phyloP scores from a whole-genome alignment of 352 stramenopile species.

The Globisporangium iwayamae region DNA sequence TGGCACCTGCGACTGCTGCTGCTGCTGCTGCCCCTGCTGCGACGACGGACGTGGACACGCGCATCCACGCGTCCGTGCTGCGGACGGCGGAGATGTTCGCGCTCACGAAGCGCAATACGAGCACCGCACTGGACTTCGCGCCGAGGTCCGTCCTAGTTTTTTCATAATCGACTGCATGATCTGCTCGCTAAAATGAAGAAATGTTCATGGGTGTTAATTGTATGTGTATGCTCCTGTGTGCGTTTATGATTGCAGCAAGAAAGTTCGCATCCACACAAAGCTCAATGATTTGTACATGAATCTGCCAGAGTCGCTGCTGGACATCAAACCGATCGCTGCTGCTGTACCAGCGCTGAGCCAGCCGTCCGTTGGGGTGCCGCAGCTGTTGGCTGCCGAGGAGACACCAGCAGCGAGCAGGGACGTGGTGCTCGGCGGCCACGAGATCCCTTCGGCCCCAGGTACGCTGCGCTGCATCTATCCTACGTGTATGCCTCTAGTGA shows the following conservation, averaged over 20 bases:
- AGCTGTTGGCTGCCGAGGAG: constrained; percentile 15
- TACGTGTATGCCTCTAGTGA: neutral
- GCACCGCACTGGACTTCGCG: constrained; percentile 44
- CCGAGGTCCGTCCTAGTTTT: constrained; percentile 35
- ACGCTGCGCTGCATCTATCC: neutral
- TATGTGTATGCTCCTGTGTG: neutral
- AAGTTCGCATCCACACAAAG: constrained; percentile 65
- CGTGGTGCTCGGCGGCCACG: constrained; percentile 16
- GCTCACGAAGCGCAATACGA: constrained; percentile 54
- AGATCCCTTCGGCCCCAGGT: constrained; percentile 14
- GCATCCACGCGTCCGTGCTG: constrained; percentile 64
- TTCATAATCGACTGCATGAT: neutral
- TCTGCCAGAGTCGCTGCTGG: constrained; percentile 50
- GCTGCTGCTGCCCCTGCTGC: neutral
- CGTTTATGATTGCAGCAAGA: constrained; percentile 47
- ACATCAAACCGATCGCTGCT: constrained; percentile 17
- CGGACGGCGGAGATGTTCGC: constrained; percentile 69
- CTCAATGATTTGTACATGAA: constrained; percentile 55
- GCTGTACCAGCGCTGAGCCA: constrained; percentile 7
- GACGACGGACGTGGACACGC: constrained; percentile 23
- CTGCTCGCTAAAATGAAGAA: constrained; percentile 9
- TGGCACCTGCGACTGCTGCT: neutral
- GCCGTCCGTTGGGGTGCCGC: constrained; percentile 3
- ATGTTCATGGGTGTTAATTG: neutral
- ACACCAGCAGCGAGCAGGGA: constrained; percentile 8